Percentiles rank a stretch among this genome's conserved stretches.
Conservation (phyloP, 169 alveolate genomes). For the Nephromyces sp. region DNA sequence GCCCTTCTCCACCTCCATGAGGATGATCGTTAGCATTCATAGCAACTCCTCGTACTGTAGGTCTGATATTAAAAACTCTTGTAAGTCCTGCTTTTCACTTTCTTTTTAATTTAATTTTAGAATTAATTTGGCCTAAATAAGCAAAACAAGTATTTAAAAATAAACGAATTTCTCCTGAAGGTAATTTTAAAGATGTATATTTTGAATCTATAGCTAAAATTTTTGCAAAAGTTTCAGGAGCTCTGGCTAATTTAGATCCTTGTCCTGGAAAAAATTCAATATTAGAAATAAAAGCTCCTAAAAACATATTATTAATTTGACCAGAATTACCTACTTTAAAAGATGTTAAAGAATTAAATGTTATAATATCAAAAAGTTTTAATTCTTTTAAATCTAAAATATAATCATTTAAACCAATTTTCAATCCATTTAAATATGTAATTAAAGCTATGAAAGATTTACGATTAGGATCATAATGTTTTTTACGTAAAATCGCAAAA, state of each 20-base stretch:
- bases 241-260: slow-evolving; percentile 13
- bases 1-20: slow-evolving; percentile 47
- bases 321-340: background rate
- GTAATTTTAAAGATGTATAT: slow-evolving; percentile 27
- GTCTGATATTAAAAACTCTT: slow-evolving; percentile 16
- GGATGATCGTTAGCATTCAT: slow-evolving; percentile 48
- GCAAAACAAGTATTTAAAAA: background rate
- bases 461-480: background rate
- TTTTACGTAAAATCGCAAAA: background rate
- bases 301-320: background rate
- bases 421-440: background rate
- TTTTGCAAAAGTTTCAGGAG: slow-evolving; percentile 24
- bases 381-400: background rate
- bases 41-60: slow-evolving; percentile 41
- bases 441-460: background rate
- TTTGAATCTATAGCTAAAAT: background rate
- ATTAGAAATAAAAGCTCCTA: slow-evolving; percentile 35
- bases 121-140: slow-evolving; percentile 20
- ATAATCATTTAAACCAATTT: background rate
- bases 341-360: background rate
- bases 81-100: slow-evolving; percentile 18
- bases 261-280: slow-evolving; percentile 16
- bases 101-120: background rate
- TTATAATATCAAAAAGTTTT: background rate
- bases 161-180: slow-evolving; percentile 25